A percentile compares a stretch with the other conserved stretches of the same genome.
phyloP scores from a whole-genome alignment of 495 filamentous ascomycete genomes.

The Recurvomyces mirabilis region DNA sequence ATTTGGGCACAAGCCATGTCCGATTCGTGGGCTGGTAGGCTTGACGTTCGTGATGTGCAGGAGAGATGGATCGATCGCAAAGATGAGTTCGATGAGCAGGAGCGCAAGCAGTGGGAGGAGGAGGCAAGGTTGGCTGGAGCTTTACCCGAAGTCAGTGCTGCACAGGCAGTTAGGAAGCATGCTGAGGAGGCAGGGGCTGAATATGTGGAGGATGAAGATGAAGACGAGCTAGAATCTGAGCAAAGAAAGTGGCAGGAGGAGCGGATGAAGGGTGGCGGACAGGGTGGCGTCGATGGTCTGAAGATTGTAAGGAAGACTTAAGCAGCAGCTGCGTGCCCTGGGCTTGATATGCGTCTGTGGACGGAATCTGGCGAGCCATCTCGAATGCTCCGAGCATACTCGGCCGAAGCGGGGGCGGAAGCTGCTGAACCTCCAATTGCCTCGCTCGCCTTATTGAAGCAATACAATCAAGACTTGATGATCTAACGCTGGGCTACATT shows the following conservation, averaged over 20 bases:
- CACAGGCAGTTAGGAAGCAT: constrained; percentile 20
- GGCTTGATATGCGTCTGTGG: no score
- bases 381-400: no score
- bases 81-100: constrained; percentile 75
- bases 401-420: no score
- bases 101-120: constrained; percentile 60
- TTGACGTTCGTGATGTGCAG: constrained; percentile 80
- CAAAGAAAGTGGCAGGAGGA: constrained; percentile 21
- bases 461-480: no score
- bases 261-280: no score
- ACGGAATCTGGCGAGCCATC: no score
- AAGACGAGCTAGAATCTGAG: constrained; percentile 24
- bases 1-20: constrained; percentile 92
- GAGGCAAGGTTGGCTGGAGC: constrained; percentile 35
- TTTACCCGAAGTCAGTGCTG: constrained; percentile 32
- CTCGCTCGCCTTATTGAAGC: no score
- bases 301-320: no score
- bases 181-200: constrained; percentile 13
- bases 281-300: no score
- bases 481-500: no score
- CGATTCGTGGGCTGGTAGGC: constrained; percentile 57
- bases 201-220: constrained; percentile 21
- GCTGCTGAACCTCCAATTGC: no score
- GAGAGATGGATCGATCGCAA: constrained; percentile 88
- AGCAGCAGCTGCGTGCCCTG: no score